Percentiles rank a stretch among this genome's conserved stretches.
Evolutionary conservation across 75 land plant genomes (phyloP).

Genomic region (Isoetes taiwanensis): DNA sequence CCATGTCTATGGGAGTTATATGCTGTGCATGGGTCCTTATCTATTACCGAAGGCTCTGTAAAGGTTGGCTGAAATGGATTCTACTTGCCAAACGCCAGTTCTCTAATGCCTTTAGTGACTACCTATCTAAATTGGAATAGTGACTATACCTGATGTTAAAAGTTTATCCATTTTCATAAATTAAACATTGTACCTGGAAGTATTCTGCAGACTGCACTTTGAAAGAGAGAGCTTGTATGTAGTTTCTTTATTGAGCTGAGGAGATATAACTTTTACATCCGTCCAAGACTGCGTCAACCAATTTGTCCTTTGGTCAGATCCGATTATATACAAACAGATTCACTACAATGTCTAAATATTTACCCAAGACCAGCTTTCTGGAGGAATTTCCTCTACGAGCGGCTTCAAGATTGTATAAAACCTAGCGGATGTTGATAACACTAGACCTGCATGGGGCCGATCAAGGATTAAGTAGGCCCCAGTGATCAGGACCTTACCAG

Average conservation of each 20-base stretch:
- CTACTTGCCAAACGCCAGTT: too few relatives aligned
- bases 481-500: slow-evolving; percentile 90
- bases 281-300: slow-evolving; percentile 87
- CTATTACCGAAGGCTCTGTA: too few relatives aligned
- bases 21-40: too few relatives aligned
- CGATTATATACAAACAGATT: too few relatives aligned
- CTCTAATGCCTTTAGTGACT: too few relatives aligned
- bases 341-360: neutral
- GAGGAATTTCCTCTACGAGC: slow-evolving; percentile 25
- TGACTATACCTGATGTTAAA: neutral
- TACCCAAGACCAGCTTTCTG: slow-evolving; percentile 88
- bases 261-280: slow-evolving; percentile 75
- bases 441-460: slow-evolving; percentile 77
- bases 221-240: slow-evolving; percentile 69
- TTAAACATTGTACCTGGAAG: slow-evolving; percentile 19
- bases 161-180: neutral
- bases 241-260: slow-evolving; percentile 62
- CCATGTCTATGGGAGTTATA: too few relatives aligned
- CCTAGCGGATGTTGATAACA: slow-evolving; percentile 72
- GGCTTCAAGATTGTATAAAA: slow-evolving; percentile 80
- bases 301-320: too few relatives aligned
- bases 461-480: slow-evolving; percentile 85
- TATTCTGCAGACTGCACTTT: slow-evolving; percentile 32
- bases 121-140: too few relatives aligned
- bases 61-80: too few relatives aligned